These are phyloP conservation scores for Dothistroma pini DNA, from an alignment of 2,329 filamentous ascomycete species.

Conservation along the genomic window DNA sequence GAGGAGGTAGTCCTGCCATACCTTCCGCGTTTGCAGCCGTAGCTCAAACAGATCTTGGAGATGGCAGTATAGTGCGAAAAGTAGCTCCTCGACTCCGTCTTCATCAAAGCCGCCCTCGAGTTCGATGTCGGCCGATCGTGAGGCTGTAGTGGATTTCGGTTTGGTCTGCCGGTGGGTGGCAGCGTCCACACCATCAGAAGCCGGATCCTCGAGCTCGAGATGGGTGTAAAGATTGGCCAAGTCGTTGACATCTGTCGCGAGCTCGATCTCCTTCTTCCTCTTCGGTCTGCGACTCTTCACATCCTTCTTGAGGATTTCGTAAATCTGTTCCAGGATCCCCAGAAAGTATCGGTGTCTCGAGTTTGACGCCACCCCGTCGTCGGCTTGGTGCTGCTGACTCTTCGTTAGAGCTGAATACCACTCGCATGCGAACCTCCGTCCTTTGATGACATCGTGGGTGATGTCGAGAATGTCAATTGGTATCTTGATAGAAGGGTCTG, in stretches of 20 bases:
- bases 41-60: conserved; percentile 1
- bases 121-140: background rate
- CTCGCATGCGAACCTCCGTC: background rate
- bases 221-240: conserved; percentile 1
- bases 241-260: conserved; percentile 3
- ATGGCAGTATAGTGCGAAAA: conserved; percentile 1
- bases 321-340: background rate
- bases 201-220: conserved; percentile 2
- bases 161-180: background rate
- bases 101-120: background rate
- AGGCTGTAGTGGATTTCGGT: no score
- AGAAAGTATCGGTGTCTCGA: conserved; percentile 6
- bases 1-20: conserved; percentile 1
- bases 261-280: conserved; percentile 4
- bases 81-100: background rate
- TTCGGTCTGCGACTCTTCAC: background rate
- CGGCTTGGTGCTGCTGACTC: background rate
- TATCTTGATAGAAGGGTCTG: conserved; percentile 9
- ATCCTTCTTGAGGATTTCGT: background rate
- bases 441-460: conserved; percentile 5
- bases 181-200: background rate
- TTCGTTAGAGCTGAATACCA: conserved; percentile 4
- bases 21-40: background rate
- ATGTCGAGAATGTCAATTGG: conserved; percentile 7
- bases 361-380: background rate